Evolutionary conservation across 2,329 filamentous ascomycete species (phyloP).

Genomic region (Coniochaeta ligniaria): DNA sequence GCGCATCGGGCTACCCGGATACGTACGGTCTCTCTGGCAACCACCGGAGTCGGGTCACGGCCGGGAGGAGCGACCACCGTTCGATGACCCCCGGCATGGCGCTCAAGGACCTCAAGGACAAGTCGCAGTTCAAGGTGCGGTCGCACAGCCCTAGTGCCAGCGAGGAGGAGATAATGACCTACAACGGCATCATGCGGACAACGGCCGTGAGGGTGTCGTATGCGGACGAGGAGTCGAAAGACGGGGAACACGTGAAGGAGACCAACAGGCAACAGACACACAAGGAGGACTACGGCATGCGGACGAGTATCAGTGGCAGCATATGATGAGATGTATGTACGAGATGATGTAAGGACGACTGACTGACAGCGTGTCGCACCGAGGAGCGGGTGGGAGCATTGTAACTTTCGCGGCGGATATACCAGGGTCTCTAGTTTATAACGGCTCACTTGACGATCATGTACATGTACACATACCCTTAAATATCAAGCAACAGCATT

Average conservation of each 20-base stretch:
- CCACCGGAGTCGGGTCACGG: background rate
- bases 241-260: background rate
- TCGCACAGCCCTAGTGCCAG: constrained; percentile 12
- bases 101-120: constrained; percentile 2
- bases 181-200: constrained; percentile 17
- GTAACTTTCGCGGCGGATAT: background rate
- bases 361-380: background rate
- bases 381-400: background rate
- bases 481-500: background rate
- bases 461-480: background rate
- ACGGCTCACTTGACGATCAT: background rate
- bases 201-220: constrained; percentile 1
- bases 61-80: background rate
- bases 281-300: background rate
- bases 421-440: background rate
- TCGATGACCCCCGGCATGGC: background rate
- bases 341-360: background rate
- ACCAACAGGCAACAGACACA: background rate
- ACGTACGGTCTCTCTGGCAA: background rate
- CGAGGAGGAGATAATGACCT: constrained; percentile 20
- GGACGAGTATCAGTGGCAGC: background rate
- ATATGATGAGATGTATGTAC: background rate
- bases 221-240: background rate
- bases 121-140: constrained; percentile 6
- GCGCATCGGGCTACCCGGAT: background rate